phyloP scores from a whole-genome alignment of 2,329 filamentous ascomycete genomes.

The Biscogniauxia sp. region DNA sequence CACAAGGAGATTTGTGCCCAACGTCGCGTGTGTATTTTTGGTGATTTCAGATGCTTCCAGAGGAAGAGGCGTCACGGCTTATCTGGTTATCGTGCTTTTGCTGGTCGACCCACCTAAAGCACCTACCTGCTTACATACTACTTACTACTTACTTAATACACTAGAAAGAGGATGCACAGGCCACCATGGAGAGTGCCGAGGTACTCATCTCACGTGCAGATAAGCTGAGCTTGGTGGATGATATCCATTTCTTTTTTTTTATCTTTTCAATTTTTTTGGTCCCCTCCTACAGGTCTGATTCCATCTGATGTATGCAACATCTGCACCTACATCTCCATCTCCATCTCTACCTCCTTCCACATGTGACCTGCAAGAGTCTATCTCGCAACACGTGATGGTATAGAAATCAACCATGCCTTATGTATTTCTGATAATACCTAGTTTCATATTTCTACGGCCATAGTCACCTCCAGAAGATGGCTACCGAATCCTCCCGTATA shows the following conservation, averaged over 20 bases:
- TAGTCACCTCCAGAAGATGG: background rate
- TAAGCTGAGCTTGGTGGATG: background rate
- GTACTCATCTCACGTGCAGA: background rate
- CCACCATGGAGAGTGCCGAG: background rate
- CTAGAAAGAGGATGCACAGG: background rate
- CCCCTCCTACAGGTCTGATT: background rate
- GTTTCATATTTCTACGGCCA: background rate
- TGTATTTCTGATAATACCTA: background rate
- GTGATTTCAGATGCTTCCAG: slow-evolving; percentile 3
- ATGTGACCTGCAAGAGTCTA: background rate
- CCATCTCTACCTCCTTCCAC: background rate
- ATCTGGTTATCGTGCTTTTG: background rate
- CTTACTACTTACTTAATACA: background rate
- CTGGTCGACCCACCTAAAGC: background rate
- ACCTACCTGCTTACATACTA: too few relatives aligned
- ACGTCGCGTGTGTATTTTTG: slow-evolving; percentile 12
- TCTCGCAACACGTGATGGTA: background rate
- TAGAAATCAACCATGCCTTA: background rate
- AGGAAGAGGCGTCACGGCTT: slow-evolving; percentile 1
- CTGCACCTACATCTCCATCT: background rate
- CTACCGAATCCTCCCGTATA: slow-evolving; percentile 62
- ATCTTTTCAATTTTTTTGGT: background rate
- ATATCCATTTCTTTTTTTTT: background rate
- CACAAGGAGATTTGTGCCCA: slow-evolving; percentile 6
- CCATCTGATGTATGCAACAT: too few relatives aligned